Evolutionary conservation across 768 basidiomycete species (phyloP), one percentile per base, ranked within the genome.

Genomic region (Hypsizygus marmoreus): DNA sequence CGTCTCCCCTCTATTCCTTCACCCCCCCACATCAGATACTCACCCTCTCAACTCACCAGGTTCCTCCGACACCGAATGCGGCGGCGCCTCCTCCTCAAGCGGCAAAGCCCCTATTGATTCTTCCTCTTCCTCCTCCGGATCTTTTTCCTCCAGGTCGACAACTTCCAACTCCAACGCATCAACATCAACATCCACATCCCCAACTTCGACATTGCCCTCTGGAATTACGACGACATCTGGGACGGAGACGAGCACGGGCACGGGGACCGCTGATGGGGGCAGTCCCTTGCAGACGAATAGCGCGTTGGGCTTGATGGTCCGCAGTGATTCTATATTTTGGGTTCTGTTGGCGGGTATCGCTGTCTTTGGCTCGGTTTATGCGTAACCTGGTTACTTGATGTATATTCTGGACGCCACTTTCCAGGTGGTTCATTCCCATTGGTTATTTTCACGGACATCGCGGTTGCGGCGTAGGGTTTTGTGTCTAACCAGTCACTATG

Each of bases 11-110:
- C 3, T 44, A 13, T 23, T 6, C 4, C 22, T 16, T 24, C 25
- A 14, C 7, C 22, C 28, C 7, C 3, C 28, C 10, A 3, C 17
- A 19, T 20, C 10, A 30, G 17, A 13, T 11, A 10, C 3, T 19
- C 6, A 8, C 4, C 30, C 3, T 33, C n/a, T n/a, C n/a, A 19
- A 26, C 8, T 30, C 13, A 30, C 10, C 28, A 43, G 41, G 41
- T 22, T 10, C 17, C 23, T 30, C 41, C 12, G 41, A 32, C 3
- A 43, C 41, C 20, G 11, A 9, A 7, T 43, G 41, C 41, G 19
- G 20, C 5, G 41, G 41, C 8, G 41, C 31, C 4, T 10, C 16
- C n/a, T 32, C 30, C 41, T 43, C 41, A 10, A 43, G 41, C 19
- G 41, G 41, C 4, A 43, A 32, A 19, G 17, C 30, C 4, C 8